Percentiles rank a stretch among this genome's conserved stretches.
phyloP scores from a whole-genome alignment of 2,329 filamentous ascomycete genomes.

The Fusarium tjaetaba region DNA sequence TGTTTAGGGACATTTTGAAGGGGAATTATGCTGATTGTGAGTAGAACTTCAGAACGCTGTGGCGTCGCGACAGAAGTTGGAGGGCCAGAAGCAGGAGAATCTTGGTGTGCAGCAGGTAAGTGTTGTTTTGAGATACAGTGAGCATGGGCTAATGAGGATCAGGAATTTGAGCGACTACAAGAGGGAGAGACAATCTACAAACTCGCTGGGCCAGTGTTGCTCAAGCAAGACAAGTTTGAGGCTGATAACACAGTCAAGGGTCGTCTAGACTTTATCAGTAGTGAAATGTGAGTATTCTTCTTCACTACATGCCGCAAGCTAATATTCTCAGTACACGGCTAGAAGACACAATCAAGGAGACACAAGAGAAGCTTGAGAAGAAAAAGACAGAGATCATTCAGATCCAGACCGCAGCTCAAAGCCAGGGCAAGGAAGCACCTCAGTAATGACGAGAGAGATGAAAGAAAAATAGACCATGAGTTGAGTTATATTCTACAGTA shows the following conservation, averaged over 20 bases:
- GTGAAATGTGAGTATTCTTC: constrained; percentile 80
- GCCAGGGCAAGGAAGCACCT: constrained; percentile 45
- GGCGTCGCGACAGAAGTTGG: constrained; percentile 86
- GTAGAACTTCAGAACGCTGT: constrained; percentile 83
- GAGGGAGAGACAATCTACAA: constrained; percentile 95
- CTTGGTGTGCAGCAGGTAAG: constrained; percentile 81
- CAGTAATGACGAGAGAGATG: constrained; percentile 19
- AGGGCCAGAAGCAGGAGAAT: constrained; percentile 95
- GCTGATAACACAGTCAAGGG: constrained; percentile 91
- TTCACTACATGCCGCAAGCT: not conserved
- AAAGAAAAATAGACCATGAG: constrained; percentile 40
- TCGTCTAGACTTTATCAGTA: constrained; percentile 88
- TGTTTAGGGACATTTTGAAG: constrained; percentile 22
- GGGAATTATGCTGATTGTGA: constrained; percentile 11
- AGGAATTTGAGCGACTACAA: constrained; percentile 85
- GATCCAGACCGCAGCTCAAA: constrained; percentile 54
- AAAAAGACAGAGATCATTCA: constrained; percentile 70
- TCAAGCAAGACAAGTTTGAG: constrained; percentile 94
- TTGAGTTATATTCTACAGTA: constrained; percentile 44
- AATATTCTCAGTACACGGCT: constrained; percentile 49
- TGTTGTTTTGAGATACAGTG: not conserved
- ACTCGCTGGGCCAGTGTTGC: constrained; percentile 86
- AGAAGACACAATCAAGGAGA: constrained; percentile 65
- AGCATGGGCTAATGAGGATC: constrained; percentile 24
- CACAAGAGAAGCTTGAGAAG: constrained; percentile 65